Percentiles rank a stretch among this genome's conserved stretches.
Evolutionary conservation across 164 flowering plant species (phyloP).

Genomic region (Paratinospora sagittata): DNA sequence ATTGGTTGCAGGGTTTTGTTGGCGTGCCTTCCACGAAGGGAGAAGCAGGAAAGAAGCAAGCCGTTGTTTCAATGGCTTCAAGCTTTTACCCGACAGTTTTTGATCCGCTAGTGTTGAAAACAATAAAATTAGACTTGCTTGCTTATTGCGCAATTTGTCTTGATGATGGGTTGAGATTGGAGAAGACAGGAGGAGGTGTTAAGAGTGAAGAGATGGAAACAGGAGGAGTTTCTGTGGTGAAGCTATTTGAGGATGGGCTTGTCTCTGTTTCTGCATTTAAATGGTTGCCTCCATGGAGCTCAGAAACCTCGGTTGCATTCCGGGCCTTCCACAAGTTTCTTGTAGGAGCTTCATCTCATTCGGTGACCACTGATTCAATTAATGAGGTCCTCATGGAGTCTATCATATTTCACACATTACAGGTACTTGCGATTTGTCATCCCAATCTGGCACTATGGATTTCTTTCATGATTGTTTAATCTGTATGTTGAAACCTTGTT

Average conservation of each 20-base stretch:
- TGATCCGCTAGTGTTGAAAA: constrained; percentile 82
- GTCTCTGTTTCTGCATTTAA: constrained; percentile 74
- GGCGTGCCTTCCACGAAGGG: constrained; percentile 27
- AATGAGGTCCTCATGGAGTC: constrained; percentile 43
- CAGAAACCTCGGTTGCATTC: constrained; percentile 85
- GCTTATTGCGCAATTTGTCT: constrained; percentile 46
- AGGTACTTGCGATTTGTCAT: constrained; percentile 39
- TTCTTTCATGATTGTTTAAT: background rate
- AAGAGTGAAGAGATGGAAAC: constrained; percentile 14
- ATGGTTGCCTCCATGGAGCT: constrained; percentile 92
- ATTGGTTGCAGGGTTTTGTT: constrained; percentile 76
- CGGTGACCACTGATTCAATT: constrained; percentile 37
- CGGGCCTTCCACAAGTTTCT: constrained; percentile 75
- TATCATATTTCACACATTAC: constrained; percentile 43
- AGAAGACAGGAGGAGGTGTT: constrained; percentile 17
- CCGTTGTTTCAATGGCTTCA: constrained; percentile 34
- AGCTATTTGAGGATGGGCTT: constrained; percentile 68
- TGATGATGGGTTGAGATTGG: constrained; percentile 19
- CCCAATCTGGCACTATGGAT: background rate
- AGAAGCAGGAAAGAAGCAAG: constrained; percentile 30
- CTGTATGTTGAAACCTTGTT: background rate
- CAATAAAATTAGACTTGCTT: constrained; percentile 76
- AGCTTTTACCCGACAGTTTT: constrained; percentile 64
- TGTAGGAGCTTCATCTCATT: constrained; percentile 61
- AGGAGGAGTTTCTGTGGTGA: constrained; percentile 33